A percentile compares a stretch with the other conserved stretches of the same genome.
phyloP scores from a whole-genome alignment of 2,329 filamentous ascomycete species.

The Penicillium sp. region DNA sequence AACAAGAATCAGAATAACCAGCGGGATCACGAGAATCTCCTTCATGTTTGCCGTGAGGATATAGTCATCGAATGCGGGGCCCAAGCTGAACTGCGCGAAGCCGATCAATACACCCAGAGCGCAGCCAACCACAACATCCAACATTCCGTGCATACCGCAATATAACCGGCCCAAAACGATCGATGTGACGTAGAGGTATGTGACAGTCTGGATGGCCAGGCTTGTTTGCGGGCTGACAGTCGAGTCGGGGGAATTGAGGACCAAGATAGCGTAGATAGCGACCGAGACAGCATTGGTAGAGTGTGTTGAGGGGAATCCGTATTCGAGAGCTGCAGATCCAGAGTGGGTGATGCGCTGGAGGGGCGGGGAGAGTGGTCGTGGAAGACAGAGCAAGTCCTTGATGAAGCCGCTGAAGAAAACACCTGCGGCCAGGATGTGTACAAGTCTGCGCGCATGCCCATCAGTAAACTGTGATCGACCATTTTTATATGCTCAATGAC shows the following conservation, averaged over 20 bases:
- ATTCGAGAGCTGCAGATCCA: constrained; percentile 90
- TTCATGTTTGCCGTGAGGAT: constrained; percentile 68
- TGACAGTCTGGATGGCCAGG: constrained; percentile 66
- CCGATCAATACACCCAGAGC: constrained; percentile 71
- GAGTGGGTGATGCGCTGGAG: constrained; percentile 97
- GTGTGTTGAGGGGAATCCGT: constrained; percentile 96
- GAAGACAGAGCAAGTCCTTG: constrained; percentile 92
- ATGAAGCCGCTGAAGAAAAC: constrained; percentile 90
- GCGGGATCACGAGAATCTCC: constrained; percentile 66
- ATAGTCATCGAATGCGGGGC: constrained; percentile 68
- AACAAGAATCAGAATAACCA: constrained; percentile 75
- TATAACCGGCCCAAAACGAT: constrained; percentile 92
- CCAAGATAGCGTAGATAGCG: constrained; percentile 78
- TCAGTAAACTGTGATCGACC: constrained; percentile 24
- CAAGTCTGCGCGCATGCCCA: constrained; percentile 39
- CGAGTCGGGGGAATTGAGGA: constrained; percentile 69
- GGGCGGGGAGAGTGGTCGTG: constrained; percentile 87
- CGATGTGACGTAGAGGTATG: constrained; percentile 84
- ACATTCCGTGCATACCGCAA: constrained; percentile 98
- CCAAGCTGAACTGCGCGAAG: constrained; percentile 59
- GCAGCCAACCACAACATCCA: constrained; percentile 84
- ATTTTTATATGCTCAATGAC: not conserved
- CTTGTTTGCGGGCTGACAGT: constrained; percentile 63
- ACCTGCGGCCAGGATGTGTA: constrained; percentile 76
- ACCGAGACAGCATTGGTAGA: constrained; percentile 97